Evolutionary conservation across 768 basidiomycete genomes (phyloP).

Genomic region (Candolleomyces aberdarensis): DNA sequence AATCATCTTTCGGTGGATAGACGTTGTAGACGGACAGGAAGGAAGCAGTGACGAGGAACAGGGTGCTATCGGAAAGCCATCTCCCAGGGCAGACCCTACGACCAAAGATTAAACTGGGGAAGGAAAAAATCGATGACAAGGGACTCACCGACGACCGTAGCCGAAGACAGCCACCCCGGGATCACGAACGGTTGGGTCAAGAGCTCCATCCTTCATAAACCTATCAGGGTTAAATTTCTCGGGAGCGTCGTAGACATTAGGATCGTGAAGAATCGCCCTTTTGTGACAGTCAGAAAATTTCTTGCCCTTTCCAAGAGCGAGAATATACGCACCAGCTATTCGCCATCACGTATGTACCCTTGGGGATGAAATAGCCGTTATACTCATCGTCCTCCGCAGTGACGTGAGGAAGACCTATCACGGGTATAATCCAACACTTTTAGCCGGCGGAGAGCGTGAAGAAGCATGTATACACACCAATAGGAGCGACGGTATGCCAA

Average conservation of each 20-base stretch:
- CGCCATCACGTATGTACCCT: background rate
- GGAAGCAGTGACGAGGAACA: constrained; percentile 4
- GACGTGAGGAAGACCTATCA: background rate
- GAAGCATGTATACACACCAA: background rate
- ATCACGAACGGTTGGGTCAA: constrained; percentile 20
- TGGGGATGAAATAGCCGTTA: constrained; percentile 4
- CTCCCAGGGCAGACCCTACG: constrained; percentile 9
- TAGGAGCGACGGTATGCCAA: background rate
- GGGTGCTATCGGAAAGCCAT: background rate
- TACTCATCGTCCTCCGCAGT: background rate
- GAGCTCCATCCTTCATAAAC: constrained; percentile 10
- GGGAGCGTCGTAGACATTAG: background rate
- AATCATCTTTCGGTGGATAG: constrained; percentile 6
- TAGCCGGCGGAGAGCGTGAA: constrained; percentile 1
- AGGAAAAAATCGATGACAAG: too few relatives aligned
- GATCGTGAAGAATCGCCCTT: constrained; percentile 2
- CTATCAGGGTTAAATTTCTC: constrained; percentile 5
- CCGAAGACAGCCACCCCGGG: constrained; percentile 26
- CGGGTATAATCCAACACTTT: too few relatives aligned
- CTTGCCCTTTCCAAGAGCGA: background rate
- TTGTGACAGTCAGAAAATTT: background rate
- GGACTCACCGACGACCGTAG: constrained; percentile 24
- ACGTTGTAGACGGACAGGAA: constrained; percentile 15
- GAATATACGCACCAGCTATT: background rate
- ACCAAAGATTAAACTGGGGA: background rate